Percentiles rank a stretch among this genome's conserved stretches.
Evolutionary conservation across 2,329 filamentous ascomycete genomes (phyloP).

Genomic region (Taxawa tesnikishii): DNA sequence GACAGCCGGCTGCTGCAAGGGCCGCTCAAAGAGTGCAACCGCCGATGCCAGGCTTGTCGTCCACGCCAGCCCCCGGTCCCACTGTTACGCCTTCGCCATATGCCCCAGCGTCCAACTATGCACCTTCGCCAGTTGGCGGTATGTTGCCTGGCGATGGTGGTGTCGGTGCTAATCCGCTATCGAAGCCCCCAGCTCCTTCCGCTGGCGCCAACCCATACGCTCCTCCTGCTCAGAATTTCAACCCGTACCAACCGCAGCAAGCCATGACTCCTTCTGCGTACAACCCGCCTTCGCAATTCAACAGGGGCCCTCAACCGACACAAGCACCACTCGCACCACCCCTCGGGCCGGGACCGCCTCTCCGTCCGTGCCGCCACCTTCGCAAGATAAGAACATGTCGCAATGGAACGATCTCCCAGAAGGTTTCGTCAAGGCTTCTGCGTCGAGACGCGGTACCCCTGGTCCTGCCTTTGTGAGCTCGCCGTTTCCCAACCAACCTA

Average conservation of each 20-base stretch:
- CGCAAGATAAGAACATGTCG: slow-evolving; percentile 57
- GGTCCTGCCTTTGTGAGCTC: slow-evolving; percentile 54
- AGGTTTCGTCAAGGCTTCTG: slow-evolving; percentile 55
- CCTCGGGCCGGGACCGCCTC: slow-evolving; percentile 58
- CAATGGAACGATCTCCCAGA: slow-evolving; percentile 95
- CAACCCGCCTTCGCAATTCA: slow-evolving; percentile 7
- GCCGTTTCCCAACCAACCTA: slow-evolving; percentile 57
- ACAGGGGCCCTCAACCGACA: slow-evolving; percentile 22
- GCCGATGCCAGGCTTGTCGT: slow-evolving; percentile 24
- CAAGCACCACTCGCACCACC: slow-evolving; percentile 41
- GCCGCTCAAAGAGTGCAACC: slow-evolving; percentile 16
- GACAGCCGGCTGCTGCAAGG: slow-evolving; percentile 24
- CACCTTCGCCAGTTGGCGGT: slow-evolving; percentile 17
- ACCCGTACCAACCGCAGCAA: slow-evolving; percentile 38
- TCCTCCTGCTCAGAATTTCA: slow-evolving; percentile 21
- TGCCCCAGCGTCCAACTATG: slow-evolving; percentile 13
- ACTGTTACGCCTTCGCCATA: slow-evolving; percentile 28
- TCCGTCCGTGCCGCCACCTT: slow-evolving; percentile 50
- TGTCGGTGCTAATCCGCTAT: slow-evolving; percentile 8
- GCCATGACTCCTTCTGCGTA: slow-evolving; percentile 10
- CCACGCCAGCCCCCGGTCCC: slow-evolving; percentile 11
- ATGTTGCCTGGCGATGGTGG: no score
- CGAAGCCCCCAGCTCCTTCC: slow-evolving; percentile 27
- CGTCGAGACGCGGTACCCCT: slow-evolving; percentile 63
- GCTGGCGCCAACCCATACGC: slow-evolving; percentile 34